Percentiles rank a stretch among this genome's conserved stretches.
These are phyloP conservation scores for Huntiella moniliformis DNA, from an alignment of 2,329 filamentous ascomycete species.

Conservation along the genomic window DNA sequence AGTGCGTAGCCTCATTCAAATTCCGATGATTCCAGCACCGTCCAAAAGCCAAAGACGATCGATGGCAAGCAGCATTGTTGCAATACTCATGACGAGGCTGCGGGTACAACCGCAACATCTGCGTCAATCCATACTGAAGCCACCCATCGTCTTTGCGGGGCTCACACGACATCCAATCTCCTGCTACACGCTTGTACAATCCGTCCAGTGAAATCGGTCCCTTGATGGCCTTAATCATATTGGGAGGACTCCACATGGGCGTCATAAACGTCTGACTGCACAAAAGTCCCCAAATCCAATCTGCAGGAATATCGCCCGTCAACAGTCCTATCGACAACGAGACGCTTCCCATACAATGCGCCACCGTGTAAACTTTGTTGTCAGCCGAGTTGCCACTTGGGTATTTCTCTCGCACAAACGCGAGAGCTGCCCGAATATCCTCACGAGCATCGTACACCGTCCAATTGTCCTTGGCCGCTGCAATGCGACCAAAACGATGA, in stretches of 20 bases:
- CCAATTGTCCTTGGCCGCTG: constrained; percentile 30
- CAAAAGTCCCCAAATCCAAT: constrained; percentile 38
- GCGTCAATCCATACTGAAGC: constrained; percentile 33
- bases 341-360: constrained; percentile 46
- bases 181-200: constrained; percentile 28
- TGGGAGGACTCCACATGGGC: constrained; percentile 36
- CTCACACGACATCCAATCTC: constrained; percentile 36
- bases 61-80: constrained; percentile 41
- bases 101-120: constrained; percentile 38
- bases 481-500: constrained; percentile 36
- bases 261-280: constrained; percentile 46
- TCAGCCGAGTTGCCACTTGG: constrained; percentile 14
- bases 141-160: constrained; percentile 27
- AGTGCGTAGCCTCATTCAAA: constrained; percentile 46
- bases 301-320: constrained; percentile 37
- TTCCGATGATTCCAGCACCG: constrained; percentile 46
- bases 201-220: constrained; percentile 30
- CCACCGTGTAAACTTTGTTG: constrained; percentile 35
- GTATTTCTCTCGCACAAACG: constrained; percentile 28
- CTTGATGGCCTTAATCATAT: constrained; percentile 35
- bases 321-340: constrained; percentile 39
- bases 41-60: constrained; percentile 40
- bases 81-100: constrained; percentile 37
- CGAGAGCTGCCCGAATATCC: constrained; percentile 37
- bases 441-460: constrained; percentile 42